Percentiles rank a stretch among this genome's conserved stretches.
Conservation (phyloP, 1,284 basidiomycete species). For the Tilletiopsis washingtonensis region DNA sequence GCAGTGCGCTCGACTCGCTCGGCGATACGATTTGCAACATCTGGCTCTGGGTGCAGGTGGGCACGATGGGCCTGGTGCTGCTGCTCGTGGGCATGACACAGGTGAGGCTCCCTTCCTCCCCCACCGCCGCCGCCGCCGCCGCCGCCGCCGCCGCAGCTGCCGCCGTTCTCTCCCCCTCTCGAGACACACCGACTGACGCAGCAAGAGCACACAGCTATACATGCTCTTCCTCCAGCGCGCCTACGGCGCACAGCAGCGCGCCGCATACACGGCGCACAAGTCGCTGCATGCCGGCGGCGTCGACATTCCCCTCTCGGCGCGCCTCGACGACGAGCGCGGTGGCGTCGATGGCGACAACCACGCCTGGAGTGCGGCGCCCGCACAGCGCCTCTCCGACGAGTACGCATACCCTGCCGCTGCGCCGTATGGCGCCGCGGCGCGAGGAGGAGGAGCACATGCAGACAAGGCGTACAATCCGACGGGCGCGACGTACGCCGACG, state of each 20-base stretch:
- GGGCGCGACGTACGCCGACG: too few species aligned
- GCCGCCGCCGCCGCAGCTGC: background rate
- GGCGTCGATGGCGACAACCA: too few species aligned
- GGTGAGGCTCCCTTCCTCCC: conserved; percentile 1
- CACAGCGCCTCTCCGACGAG: too few species aligned
- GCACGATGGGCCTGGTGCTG: conserved; percentile 37
- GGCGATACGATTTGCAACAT: conserved; percentile 37
- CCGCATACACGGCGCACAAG: background rate
- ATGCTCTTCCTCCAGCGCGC: conserved; percentile 38
- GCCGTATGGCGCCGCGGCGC: too few species aligned
- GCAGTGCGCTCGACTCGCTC: conserved; percentile 11
- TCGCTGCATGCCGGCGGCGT: background rate
- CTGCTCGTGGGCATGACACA: conserved; percentile 34
- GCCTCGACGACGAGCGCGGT: too few species aligned
- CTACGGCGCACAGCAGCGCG: conserved; percentile 18
- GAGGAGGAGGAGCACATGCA: too few species aligned
- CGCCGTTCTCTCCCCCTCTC: background rate
- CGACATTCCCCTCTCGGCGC: too few species aligned
- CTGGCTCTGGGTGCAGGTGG: conserved; percentile 42
- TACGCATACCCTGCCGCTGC: too few species aligned
- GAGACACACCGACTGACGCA: background rate
- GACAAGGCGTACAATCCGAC: too few species aligned
- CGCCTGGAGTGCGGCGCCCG: too few species aligned
- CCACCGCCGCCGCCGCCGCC: background rate
- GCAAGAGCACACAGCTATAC: conserved; percentile 27